These are phyloP conservation scores for Russula ochroleuca DNA, from an alignment of 768 basidiomycete species.

Conservation along the genomic window DNA sequence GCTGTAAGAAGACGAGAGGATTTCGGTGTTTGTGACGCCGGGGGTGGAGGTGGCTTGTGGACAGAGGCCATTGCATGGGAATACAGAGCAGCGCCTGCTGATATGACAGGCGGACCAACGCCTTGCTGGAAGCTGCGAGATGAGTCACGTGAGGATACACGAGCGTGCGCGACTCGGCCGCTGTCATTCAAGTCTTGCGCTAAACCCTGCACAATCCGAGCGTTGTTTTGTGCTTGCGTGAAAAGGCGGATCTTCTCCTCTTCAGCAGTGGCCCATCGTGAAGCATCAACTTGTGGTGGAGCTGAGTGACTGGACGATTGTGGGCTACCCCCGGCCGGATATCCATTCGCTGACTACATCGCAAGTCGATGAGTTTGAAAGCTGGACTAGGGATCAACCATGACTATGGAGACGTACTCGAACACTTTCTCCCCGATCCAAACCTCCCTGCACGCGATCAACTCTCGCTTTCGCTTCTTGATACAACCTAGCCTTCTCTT, in stretches of 20 bases:
- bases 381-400: neutral
- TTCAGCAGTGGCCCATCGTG: slow-evolving; percentile 63
- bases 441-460: slow-evolving; percentile 38
- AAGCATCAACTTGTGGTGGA: slow-evolving; percentile 10
- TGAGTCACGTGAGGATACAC: slow-evolving; percentile 20
- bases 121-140: slow-evolving; percentile 27
- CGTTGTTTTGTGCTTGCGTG: slow-evolving; percentile 63
- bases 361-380: neutral
- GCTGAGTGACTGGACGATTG: slow-evolving; percentile 29
- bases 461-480: slow-evolving; percentile 41
- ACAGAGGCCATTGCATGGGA: slow-evolving; percentile 45
- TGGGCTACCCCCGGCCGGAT: slow-evolving; percentile 21
- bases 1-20: slow-evolving; percentile 23
- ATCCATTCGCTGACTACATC: slow-evolving; percentile 13
- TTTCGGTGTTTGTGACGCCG: slow-evolving; percentile 9
- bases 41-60: slow-evolving; percentile 28
- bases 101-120: slow-evolving; percentile 29
- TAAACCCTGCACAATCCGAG: slow-evolving; percentile 50
- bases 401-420: slow-evolving; percentile 26
- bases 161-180: slow-evolving; percentile 24
- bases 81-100: slow-evolving; percentile 44
- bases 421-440: slow-evolving; percentile 32
- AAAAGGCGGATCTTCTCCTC: slow-evolving; percentile 73
- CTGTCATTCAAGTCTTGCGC: slow-evolving; percentile 32
- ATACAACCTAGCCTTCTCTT: slow-evolving; percentile 44